Conservation (phyloP, 2,329 filamentous ascomycete species). For the Aurifilum marmelostoma region DNA sequence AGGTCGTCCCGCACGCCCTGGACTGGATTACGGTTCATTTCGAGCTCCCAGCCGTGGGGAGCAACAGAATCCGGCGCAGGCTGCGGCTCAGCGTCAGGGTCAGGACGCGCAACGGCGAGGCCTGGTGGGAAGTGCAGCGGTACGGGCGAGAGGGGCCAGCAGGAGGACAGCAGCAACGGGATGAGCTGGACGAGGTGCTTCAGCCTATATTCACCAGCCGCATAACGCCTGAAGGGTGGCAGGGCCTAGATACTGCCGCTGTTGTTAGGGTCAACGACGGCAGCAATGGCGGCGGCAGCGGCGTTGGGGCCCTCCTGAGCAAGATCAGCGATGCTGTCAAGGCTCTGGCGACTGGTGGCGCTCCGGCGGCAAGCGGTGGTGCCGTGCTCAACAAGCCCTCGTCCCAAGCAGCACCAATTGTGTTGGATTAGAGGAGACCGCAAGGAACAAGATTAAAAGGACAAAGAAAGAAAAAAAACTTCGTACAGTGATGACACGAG, state of each 20-base stretch:
- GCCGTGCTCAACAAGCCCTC: conserved; percentile 5
- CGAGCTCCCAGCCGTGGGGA: conserved; percentile 37
- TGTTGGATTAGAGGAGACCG: conserved; percentile 21
- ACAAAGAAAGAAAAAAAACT: background rate
- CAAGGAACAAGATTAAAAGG: background rate
- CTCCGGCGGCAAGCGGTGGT: background rate
- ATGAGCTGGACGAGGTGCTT: conserved; percentile 45
- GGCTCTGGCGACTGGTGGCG: conserved; percentile 33
- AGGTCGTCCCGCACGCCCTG: conserved; percentile 56
- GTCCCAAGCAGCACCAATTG: conserved; percentile 25
- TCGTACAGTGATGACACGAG: background rate
- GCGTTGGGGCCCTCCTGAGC: conserved; percentile 50
- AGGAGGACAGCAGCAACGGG: conserved; percentile 22
- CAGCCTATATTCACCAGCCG: conserved; percentile 49
- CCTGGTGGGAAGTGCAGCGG: conserved; percentile 56
- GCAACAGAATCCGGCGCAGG: conserved; percentile 36
- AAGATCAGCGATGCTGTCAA: conserved; percentile 53
- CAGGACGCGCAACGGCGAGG: conserved; percentile 49
- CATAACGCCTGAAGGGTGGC: conserved; percentile 47
- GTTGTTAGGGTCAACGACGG: conserved; percentile 48
- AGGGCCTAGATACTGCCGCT: conserved; percentile 48
- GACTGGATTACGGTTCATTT: conserved; percentile 64
- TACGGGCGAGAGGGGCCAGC: conserved; percentile 30
- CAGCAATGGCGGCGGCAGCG: conserved; percentile 35
- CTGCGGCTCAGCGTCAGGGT: conserved; percentile 59